Conservation (phyloP, 768 basidiomycete species). For the Kwoniella sp. region DNA sequence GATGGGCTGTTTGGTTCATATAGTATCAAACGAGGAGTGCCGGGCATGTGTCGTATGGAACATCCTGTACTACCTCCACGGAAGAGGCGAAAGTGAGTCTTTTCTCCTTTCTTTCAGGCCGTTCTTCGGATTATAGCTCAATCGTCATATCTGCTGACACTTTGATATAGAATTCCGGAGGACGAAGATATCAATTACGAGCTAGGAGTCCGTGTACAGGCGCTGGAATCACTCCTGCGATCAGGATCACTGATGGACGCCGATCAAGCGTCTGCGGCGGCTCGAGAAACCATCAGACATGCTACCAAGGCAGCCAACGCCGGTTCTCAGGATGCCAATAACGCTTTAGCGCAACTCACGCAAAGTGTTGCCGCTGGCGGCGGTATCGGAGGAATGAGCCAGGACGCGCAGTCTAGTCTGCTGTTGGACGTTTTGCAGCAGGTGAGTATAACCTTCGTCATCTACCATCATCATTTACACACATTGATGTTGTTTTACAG, state of each 20-base stretch:
- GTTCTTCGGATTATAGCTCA: neutral
- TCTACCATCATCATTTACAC: neutral
- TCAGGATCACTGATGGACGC: constrained; percentile 44
- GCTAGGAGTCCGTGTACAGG: constrained; percentile 41
- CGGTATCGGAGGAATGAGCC: constrained; percentile 38
- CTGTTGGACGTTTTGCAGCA: constrained; percentile 50
- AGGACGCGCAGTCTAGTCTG: constrained; percentile 39
- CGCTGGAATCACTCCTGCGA: constrained; percentile 46
- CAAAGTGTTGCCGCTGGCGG: constrained; percentile 27
- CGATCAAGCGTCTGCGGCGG: constrained; percentile 40
- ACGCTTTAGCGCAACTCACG: constrained; percentile 44
- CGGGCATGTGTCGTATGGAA: constrained; percentile 50
- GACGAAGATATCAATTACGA: constrained; percentile 41
- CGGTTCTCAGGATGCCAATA: constrained; percentile 40
- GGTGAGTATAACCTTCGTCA: constrained; percentile 15
- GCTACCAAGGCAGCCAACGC: constrained; percentile 42
- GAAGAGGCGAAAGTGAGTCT: constrained; percentile 41
- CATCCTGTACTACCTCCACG: constrained; percentile 39
- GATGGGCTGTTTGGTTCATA: neutral
- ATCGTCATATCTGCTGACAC: neutral
- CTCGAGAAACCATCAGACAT: constrained; percentile 44
- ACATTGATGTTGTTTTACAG: constrained; percentile 20
- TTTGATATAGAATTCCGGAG: constrained; percentile 24
- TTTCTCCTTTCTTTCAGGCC: neutral
- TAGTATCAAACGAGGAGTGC: constrained; percentile 50